These are phyloP conservation scores for Boletus rubescentipes DNA, from an alignment of 768 basidiomycete genomes.

Conservation along the genomic window DNA sequence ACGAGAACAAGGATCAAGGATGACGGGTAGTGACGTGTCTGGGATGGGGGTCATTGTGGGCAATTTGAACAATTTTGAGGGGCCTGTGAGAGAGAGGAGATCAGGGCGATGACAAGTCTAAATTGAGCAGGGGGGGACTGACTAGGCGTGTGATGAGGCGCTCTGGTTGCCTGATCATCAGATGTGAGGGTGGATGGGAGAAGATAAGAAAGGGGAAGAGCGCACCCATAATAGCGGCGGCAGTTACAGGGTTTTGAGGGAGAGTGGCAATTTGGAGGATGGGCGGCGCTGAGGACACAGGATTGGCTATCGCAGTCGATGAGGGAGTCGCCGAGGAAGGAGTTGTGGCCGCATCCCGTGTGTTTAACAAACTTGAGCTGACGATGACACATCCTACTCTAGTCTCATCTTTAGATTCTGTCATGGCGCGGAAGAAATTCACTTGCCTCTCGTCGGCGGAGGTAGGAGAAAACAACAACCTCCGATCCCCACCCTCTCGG, in stretches of 20 bases:
- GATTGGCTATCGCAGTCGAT: conserved; percentile 50
- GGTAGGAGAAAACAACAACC: conserved; percentile 40
- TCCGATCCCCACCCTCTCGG: neutral
- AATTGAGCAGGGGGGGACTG: conserved; percentile 16
- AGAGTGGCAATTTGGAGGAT: conserved; percentile 47
- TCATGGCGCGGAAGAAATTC: conserved; percentile 1
- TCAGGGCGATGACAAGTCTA: conserved; percentile 13
- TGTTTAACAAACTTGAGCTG: conserved; percentile 52
- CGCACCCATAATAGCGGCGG: conserved; percentile 56
- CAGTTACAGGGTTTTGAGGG: conserved; percentile 42
- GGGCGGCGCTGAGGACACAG: conserved; percentile 50
- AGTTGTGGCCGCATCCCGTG: conserved; percentile 54
- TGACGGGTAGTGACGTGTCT: too few species aligned
- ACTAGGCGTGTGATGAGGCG: conserved; percentile 49
- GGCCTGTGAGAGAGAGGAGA: conserved; percentile 28
- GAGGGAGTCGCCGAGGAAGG: conserved; percentile 40
- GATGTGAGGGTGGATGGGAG: neutral
- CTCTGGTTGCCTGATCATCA: conserved; percentile 48
- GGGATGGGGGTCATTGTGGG: conserved; percentile 12
- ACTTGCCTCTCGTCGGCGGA: conserved; percentile 48
- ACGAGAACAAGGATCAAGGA: neutral
- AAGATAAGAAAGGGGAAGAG: neutral
- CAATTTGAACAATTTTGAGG: conserved; percentile 42
- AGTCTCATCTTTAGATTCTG: neutral
- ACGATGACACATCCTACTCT: conserved; percentile 60